phyloP scores from a whole-genome alignment of 192 early-diverging fungal genomes.

The Entomortierella parvispora region DNA sequence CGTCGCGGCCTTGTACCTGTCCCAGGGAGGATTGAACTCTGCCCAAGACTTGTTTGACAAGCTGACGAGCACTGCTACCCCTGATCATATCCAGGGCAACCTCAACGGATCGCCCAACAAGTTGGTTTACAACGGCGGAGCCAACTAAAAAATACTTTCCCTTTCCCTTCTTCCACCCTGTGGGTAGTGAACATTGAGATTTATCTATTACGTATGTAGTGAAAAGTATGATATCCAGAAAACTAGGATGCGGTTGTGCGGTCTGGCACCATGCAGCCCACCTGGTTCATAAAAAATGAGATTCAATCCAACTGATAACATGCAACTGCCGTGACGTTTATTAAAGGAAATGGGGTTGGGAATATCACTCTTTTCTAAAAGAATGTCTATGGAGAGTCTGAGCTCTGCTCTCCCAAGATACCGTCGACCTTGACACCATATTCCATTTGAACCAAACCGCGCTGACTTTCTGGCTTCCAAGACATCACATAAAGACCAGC shows the following conservation, averaged over 20 bases:
- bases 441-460: slow-evolving; percentile 45
- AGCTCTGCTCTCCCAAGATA: slow-evolving; percentile 28
- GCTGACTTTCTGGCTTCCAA: slow-evolving; percentile 42
- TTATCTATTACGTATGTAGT: too few species aligned
- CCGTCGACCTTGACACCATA: slow-evolving; percentile 47
- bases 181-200: too few species aligned
- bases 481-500: slow-evolving; percentile 47
- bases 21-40: slow-evolving; percentile 1
- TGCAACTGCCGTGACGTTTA: too few species aligned
- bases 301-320: too few species aligned
- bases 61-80: neutral
- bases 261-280: too few species aligned
- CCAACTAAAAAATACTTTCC: slow-evolving; percentile 54
- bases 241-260: too few species aligned
- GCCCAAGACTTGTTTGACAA: neutral
- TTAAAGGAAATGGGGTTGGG: too few species aligned
- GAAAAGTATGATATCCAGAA: too few species aligned
- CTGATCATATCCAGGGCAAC: neutral
- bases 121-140: slow-evolving; percentile 25
- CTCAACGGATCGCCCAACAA: neutral
- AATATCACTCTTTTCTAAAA: too few species aligned
- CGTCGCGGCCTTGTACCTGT: slow-evolving; percentile 55
- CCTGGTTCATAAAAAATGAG: too few species aligned
- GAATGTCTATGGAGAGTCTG: slow-evolving; percentile 22
- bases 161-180: neutral